These are phyloP conservation scores for Metarhizium album DNA, from an alignment of 2,329 filamentous ascomycete genomes.

Conservation along the genomic window DNA sequence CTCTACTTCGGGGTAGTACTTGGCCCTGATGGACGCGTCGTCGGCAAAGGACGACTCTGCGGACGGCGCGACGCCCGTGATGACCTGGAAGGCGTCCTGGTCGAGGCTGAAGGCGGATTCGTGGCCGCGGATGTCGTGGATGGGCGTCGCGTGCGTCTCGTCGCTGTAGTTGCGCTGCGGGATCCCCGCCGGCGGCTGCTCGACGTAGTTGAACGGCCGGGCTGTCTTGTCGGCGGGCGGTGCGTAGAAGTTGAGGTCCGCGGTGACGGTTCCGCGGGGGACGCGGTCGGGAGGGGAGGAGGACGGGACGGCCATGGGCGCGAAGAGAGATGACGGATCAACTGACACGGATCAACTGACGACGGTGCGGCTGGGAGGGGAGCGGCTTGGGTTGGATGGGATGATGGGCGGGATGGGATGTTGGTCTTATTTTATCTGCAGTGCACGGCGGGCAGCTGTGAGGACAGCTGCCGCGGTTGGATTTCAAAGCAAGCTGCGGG, in stretches of 20 bases:
- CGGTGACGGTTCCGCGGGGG: constrained; percentile 49
- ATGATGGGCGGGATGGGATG: neutral
- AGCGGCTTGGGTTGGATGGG: no score
- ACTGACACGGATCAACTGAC: no score
- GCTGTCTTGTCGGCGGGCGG: constrained; percentile 46
- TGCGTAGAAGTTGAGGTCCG: constrained; percentile 54
- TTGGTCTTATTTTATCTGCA: neutral
- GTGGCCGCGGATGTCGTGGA: constrained; percentile 64
- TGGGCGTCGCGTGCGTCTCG: constrained; percentile 37
- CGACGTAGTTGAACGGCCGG: constrained; percentile 56
- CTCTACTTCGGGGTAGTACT: constrained; percentile 83
- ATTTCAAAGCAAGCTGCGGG: constrained; percentile 23
- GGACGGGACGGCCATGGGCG: constrained; percentile 30
- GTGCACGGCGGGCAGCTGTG: no score
- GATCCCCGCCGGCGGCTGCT: constrained; percentile 46
- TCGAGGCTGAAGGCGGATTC: constrained; percentile 60
- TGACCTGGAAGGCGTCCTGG: constrained; percentile 61
- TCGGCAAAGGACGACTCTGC: constrained; percentile 46
- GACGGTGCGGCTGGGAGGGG: no score
- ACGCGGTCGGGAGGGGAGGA: no score
- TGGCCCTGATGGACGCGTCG: constrained; percentile 54
- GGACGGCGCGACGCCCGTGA: constrained; percentile 46
- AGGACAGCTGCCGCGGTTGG: neutral
- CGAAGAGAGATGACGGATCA: no score
- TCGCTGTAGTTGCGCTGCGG: constrained; percentile 56